Evolutionary conservation across 164 flowering plant species (phyloP).

Genomic region (Aristolochia fimbriata): DNA sequence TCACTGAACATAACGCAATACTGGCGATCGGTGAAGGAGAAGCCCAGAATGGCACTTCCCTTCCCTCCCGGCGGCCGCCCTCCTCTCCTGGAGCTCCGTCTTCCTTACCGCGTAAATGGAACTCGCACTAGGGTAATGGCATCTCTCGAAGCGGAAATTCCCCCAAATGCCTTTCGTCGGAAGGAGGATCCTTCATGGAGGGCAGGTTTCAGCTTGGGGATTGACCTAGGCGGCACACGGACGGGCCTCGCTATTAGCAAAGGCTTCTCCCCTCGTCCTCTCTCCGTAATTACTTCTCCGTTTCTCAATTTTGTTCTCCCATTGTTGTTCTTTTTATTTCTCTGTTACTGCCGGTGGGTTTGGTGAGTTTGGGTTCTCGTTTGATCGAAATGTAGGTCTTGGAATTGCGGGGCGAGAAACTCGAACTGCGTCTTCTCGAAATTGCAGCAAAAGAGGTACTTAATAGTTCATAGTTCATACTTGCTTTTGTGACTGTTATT

Average conservation of each 20-base stretch:
- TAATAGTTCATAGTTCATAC: no score
- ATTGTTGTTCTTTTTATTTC: no score
- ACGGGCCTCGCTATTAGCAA: conserved; percentile 90
- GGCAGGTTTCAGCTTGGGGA: conserved; percentile 77
- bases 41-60: conserved; percentile 61
- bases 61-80: conserved; percentile 23
- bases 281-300: conserved; percentile 27
- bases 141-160: conserved; percentile 23
- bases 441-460: conserved; percentile 64
- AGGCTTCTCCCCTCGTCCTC: conserved; percentile 74
- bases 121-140: neutral
- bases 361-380: neutral
- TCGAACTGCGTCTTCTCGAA: conserved; percentile 60
- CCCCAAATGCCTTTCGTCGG: conserved; percentile 66
- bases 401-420: conserved; percentile 68
- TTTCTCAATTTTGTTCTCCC: no score
- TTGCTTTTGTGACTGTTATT: neutral
- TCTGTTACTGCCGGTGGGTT: no score
- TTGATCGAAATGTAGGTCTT: conserved; percentile 38
- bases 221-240: conserved; percentile 71
- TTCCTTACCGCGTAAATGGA: neutral
- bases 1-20: no score
- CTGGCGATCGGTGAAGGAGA: conserved; percentile 30
- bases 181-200: conserved; percentile 46
- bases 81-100: neutral